Base-by-base conservation (phyloP, 768 basidiomycete genomes). In the Chalciporus chontae region DNA sequence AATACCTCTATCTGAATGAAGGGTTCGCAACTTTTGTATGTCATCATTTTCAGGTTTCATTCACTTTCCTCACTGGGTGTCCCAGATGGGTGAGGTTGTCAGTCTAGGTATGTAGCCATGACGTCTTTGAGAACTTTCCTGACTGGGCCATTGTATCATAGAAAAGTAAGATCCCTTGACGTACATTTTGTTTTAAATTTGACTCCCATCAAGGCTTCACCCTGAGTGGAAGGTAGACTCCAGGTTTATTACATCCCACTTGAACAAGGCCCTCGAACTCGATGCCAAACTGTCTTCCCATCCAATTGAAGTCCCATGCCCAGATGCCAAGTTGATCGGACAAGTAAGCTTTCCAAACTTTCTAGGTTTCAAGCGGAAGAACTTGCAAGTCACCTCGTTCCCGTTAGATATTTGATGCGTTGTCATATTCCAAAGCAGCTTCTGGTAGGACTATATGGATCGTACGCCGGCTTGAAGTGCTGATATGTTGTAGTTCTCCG, bases 271-370 rank as follows among this genome's bases (percentile, higher is more conserved):
- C 14, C 77, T 97, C 23, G 69, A 72, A 27, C 78, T 95, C 40
- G 95, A 98, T 62, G 79, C 91, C 3, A 90, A 90, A 61, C 70
- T 83, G 8, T 91, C 90, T 18, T 92, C 90, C 8, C 94, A 98
- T 65, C 89, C 95, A 1, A 87, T 97, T 58, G 90, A 97, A 65
- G 90, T 95, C 21, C 84, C 86, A 14, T 91, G 88, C 63, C 87
- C 85, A 0, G 90, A 94, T 64, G 87, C 90, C 8, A 86, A 88
- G 60, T 77, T 85, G 58, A 90, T 93, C 61, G 85, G 85, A 58
- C 85, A 87, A 73, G 84, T 84, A 42, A 41, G 57, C 50, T n/a
- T 14, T 13, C 21, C 10, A 8, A 8, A 18, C 0, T 18, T 43
- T 15, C 5, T 26, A 29, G 15, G 5, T 15, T 26, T 15, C 18